phyloP scores from a whole-genome alignment of 306 rosid genomes.

The Abrus precatorius region DNA sequence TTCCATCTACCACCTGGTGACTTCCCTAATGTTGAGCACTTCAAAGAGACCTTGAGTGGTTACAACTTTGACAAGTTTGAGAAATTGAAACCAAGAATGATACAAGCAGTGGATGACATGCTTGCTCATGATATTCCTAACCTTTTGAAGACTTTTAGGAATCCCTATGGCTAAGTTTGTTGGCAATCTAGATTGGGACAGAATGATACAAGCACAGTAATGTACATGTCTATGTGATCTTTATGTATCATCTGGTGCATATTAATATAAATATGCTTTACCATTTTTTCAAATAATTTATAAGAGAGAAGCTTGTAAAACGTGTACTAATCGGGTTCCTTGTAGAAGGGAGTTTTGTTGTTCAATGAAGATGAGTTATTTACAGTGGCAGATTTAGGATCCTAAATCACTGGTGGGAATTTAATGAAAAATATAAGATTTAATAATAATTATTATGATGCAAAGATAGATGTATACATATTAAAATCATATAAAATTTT shows the following conservation, averaged over 20 bases:
- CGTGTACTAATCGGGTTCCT: not conserved
- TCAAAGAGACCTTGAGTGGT: constrained; percentile 68
- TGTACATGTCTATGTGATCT: not conserved
- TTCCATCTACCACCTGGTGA: constrained; percentile 91
- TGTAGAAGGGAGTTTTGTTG: not conserved
- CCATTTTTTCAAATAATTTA: not conserved
- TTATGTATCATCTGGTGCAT: constrained; percentile 15
- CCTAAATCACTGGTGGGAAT: no score
- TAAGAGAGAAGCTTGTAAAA: not conserved
- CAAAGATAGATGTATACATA: no score
- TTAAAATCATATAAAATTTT: no score
- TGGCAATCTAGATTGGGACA: not conserved
- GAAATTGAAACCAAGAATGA: constrained; percentile 79
- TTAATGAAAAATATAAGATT: no score
- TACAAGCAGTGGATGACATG: constrained; percentile 92
- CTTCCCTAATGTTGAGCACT: constrained; percentile 83
- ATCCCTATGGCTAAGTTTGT: constrained; percentile 72
- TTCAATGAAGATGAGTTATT: not conserved
- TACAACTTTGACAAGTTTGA: constrained; percentile 86
- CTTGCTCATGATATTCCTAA: constrained; percentile 90
- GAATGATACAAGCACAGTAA: not conserved
- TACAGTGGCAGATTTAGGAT: not conserved
- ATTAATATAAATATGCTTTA: constrained; percentile 18
- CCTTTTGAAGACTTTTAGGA: constrained; percentile 78
- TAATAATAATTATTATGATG: no score